Conservation (phyloP, 768 basidiomycete species). For the Leccinum olivaceopallidum region DNA sequence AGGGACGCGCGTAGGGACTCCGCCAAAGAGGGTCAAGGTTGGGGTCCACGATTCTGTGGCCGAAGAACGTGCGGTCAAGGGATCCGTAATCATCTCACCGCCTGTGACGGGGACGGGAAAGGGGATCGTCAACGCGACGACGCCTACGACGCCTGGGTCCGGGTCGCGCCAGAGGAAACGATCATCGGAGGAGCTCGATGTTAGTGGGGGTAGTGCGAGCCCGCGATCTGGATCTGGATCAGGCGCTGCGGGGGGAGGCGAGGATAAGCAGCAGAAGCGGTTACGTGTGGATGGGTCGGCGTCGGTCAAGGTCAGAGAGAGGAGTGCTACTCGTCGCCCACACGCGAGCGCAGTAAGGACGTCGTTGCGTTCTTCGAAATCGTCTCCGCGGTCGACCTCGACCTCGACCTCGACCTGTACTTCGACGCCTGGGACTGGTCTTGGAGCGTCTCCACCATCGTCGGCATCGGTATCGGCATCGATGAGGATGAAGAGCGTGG, state of each 20-base stretch:
- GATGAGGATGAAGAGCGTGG: conserved; percentile 20
- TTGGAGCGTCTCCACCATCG: not conserved
- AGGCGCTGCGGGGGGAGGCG: not conserved
- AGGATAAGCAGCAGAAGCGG: conserved; percentile 30
- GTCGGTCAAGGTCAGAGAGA: conserved; percentile 6
- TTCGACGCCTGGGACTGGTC: conserved; percentile 12
- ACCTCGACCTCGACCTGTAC: not conserved
- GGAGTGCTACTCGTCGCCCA: not conserved
- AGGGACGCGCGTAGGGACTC: conserved; percentile 31
- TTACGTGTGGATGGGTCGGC: conserved; percentile 27
- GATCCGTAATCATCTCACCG: not conserved
- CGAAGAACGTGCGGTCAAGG: conserved; percentile 12
- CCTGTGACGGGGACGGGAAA: not conserved
- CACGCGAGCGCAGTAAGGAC: not conserved
- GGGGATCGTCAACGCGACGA: conserved; percentile 2
- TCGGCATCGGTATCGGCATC: conserved; percentile 30
- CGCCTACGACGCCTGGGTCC: conserved; percentile 5
- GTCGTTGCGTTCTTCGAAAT: conserved; percentile 2
- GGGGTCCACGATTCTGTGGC: conserved; percentile 9
- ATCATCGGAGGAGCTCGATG: conserved; percentile 50
- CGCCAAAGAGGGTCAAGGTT: conserved; percentile 42
- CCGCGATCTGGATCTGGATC: conserved; percentile 6
- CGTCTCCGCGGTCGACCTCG: conserved; percentile 6
- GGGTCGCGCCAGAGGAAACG: conserved; percentile 43
- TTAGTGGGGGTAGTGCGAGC: conserved; percentile 7